Conservation (phyloP, 2,329 filamentous ascomycete genomes). For the Colletotrichum sp. region DNA sequence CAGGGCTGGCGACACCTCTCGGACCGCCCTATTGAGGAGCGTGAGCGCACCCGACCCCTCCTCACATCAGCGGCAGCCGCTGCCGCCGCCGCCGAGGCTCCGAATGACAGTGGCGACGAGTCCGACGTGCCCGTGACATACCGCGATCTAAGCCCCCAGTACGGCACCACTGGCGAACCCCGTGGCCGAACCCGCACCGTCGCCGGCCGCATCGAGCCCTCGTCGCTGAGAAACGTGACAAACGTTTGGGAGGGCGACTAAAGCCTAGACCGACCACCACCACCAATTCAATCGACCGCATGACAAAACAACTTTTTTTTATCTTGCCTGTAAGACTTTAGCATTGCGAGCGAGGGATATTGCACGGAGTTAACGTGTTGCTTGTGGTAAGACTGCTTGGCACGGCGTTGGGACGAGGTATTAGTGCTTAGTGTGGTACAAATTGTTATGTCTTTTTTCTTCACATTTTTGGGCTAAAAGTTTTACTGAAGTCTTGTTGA, state of each 20-base stretch:
- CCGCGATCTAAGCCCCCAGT: constrained; percentile 11
- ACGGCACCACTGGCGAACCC: constrained; percentile 4
- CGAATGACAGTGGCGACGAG: constrained; percentile 13
- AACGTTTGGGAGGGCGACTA: constrained; percentile 8
- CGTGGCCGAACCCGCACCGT: neutral
- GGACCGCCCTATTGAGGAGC: constrained; percentile 5
- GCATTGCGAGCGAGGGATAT: neutral
- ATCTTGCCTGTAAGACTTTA: neutral
- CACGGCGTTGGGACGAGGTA: neutral
- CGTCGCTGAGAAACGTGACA: constrained; percentile 13
- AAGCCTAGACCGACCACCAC: neutral
- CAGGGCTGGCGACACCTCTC: constrained; percentile 15
- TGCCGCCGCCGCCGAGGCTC: neutral
- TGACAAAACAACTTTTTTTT: neutral
- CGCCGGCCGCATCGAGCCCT: neutral
- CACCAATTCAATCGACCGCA: neutral
- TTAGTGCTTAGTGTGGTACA: neutral
- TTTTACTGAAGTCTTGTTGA: neutral
- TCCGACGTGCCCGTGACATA: constrained; percentile 12
- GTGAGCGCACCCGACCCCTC: constrained; percentile 12
- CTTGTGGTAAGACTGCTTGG: neutral
- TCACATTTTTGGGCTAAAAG: neutral
- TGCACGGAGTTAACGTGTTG: neutral
- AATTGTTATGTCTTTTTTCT: neutral
- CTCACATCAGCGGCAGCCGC: neutral